These are phyloP conservation scores for Populus deltoides DNA, from an alignment of 345 rosid genomes.

Conservation along the genomic window DNA sequence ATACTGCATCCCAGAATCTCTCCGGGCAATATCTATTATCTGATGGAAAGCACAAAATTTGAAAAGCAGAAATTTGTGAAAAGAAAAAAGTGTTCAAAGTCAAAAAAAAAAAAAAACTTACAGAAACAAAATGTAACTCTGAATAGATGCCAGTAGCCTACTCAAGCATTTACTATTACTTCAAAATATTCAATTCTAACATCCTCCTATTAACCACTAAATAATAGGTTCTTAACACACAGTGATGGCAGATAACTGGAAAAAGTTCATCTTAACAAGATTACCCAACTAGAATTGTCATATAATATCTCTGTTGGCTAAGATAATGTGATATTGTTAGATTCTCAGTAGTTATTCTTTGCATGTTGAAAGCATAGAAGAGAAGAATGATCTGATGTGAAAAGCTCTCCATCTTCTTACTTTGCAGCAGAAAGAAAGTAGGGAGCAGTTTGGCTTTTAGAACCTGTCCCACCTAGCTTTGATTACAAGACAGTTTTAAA, in stretches of 20 bases:
- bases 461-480: not conserved
- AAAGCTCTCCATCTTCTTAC: too few species aligned
- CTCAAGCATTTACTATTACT: too few species aligned
- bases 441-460: not conserved
- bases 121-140: too few species aligned
- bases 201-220: too few species aligned
- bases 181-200: not conserved
- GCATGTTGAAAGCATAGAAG: too few species aligned
- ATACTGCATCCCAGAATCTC: not conserved
- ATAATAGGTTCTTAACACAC: not conserved
- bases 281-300: not conserved
- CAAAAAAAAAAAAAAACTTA: too few species aligned
- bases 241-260: not conserved
- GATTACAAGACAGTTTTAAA: not conserved
- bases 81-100: not conserved
- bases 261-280: not conserved
- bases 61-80: not conserved
- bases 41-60: conserved; percentile 10
- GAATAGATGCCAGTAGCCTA: too few species aligned
- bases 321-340: not conserved
- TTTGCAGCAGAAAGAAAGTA: too few species aligned
- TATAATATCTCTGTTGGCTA: not conserved
- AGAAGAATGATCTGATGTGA: too few species aligned
- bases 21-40: conserved; percentile 29
- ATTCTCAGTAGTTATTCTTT: too few species aligned